Evolutionary conservation across 164 flowering plant species (phyloP), one percentile per base, ranked within the genome.

Genomic region (Malania oleifera): DNA sequence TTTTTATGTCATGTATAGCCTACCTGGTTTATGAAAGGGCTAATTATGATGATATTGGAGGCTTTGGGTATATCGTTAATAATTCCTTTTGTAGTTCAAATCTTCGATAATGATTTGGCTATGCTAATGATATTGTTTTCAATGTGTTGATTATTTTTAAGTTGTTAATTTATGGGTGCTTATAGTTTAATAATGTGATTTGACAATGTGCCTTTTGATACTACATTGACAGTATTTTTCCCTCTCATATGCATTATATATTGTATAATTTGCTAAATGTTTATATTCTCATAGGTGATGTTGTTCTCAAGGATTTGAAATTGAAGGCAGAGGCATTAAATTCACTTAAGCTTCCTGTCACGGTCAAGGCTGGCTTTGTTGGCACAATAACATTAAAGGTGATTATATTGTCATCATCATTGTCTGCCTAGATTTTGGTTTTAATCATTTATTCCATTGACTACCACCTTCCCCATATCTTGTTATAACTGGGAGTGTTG

Each of bases 271-370:
- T 24, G 31, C 24, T 18, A 28, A 56, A 28, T 37, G 0, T 43
- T 35, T 25, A 48, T 59, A 45, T 54, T 40, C 52, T 19, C 52
- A 22, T 64, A 95, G 99, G 99, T 43, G 95, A 95, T 77, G 99
- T 95, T 64, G 96, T 95, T 60, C 95, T 95, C 52, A 86, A 69
- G 70, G 99, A 95, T 75, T 79, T 95, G 76, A 86, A 82, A 67
- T 68, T 95, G 70, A 95, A 95, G 78, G 95, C 99, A 14, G 99
- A 95, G 68, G 99, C 99, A 29, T 77, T 91, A 26, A 95, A 95
- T 75, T 74, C 93, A 8, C 70, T 95, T 17, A 86, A 71, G 66
- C 95, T 95, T 72, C 99, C 99, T 24, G 96, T 95, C 53, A 84
- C 84, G 0, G 97, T 91, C 31, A 91, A 86, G 77, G 91, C 93